Conservation (phyloP, 2,329 filamentous ascomycete genomes). For the Sporothrix brasiliensis region DNA sequence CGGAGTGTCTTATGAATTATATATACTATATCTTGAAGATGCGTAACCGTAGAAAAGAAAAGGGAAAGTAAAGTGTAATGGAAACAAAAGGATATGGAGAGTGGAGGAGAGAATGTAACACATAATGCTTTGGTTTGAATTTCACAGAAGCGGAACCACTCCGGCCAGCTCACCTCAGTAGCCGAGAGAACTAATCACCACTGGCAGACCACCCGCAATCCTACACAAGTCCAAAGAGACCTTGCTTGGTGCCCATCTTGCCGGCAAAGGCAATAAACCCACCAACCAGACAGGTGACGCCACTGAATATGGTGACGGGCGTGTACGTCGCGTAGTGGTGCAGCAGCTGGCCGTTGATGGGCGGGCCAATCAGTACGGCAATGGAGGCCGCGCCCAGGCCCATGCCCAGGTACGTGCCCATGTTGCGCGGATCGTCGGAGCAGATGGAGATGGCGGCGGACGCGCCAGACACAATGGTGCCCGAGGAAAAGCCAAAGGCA, state of each 20-base stretch:
- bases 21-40: background rate
- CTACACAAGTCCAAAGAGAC: slow-evolving; percentile 37
- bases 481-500: slow-evolving; percentile 37
- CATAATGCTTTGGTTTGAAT: background rate
- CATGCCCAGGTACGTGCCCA: slow-evolving; percentile 56
- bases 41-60: background rate
- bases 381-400: slow-evolving; percentile 46
- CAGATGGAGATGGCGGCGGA: slow-evolving; percentile 45
- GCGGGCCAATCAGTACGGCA: slow-evolving; percentile 50
- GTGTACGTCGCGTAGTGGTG: slow-evolving; percentile 45
- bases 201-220: background rate
- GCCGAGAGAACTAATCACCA: background rate
- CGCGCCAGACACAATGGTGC: slow-evolving; percentile 44
- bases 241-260: slow-evolving; percentile 40
- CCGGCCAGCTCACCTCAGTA: background rate
- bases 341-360: slow-evolving; percentile 51
- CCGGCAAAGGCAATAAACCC: slow-evolving; percentile 30
- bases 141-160: background rate
- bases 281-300: slow-evolving; percentile 43
- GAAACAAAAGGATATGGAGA: background rate
- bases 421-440: slow-evolving; percentile 51
- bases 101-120: background rate
- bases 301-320: slow-evolving; percentile 47
- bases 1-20: background rate
- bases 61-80: background rate